Conservation (phyloP, 768 basidiomycete genomes). For the Punctularia strigosozonata region DNA sequence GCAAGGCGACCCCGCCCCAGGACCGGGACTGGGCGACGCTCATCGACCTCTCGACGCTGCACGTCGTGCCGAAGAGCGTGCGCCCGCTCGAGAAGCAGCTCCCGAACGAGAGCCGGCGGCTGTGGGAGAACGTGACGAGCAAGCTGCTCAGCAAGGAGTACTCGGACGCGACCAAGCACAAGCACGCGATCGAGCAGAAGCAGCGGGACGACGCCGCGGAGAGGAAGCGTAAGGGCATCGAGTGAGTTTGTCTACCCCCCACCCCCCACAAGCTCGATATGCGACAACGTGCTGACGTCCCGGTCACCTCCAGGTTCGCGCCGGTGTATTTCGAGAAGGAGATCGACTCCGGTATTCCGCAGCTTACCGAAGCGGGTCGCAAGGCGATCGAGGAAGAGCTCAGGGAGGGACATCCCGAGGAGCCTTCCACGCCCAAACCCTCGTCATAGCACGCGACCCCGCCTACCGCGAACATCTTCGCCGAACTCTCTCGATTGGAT, state of each 20-base stretch:
- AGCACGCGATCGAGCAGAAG: constrained; percentile 84
- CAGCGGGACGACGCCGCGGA: constrained; percentile 87
- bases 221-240: constrained; percentile 66
- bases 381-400: constrained; percentile 70
- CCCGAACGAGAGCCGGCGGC: constrained; percentile 67
- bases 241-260: constrained; percentile 38
- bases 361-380: constrained; percentile 56
- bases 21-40: constrained; percentile 46
- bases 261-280: background rate
- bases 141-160: constrained; percentile 75
- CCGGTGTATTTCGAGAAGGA: constrained; percentile 69
- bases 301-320: constrained; percentile 39
- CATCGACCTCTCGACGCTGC: constrained; percentile 64
- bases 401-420: no score
- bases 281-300: constrained; percentile 1
- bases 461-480: no score
- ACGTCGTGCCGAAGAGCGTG: constrained; percentile 72
- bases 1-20: background rate
- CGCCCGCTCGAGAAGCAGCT: constrained; percentile 74
- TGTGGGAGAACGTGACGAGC: constrained; percentile 81
- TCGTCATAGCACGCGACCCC: no score
- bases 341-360: constrained; percentile 51
- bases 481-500: no score
- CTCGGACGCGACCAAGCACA: constrained; percentile 83
- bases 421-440: no score